phyloP scores from a whole-genome alignment of 805 yeast genomes.

The Teunomyces barrocoloradensis region DNA sequence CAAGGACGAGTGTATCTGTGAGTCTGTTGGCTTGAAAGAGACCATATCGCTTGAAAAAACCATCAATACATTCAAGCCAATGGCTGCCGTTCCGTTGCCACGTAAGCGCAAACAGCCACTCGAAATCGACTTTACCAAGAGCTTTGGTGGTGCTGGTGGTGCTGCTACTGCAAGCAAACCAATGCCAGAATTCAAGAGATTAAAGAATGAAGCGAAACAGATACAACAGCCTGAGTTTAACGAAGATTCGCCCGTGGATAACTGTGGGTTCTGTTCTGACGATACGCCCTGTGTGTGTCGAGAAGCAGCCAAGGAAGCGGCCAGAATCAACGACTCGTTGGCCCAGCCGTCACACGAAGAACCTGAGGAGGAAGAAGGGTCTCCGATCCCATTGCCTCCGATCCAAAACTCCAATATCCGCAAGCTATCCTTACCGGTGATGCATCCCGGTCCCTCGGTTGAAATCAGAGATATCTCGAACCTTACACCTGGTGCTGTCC shows the following conservation, averaged over 20 bases:
- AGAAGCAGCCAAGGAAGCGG: constrained; percentile 62
- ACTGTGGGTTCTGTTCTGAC: constrained; percentile 93
- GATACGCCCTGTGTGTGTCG: constrained; percentile 91
- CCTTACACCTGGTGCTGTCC: constrained; percentile 38
- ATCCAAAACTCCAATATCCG: constrained; percentile 28
- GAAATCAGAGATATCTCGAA: constrained; percentile 47
- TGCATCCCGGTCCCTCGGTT: constrained; percentile 63
- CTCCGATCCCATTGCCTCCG: constrained; percentile 40
- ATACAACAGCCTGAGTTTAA: constrained; percentile 21
- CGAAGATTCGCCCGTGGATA: constrained; percentile 56
- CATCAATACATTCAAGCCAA: constrained; percentile 49
- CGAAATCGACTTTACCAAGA: constrained; percentile 60
- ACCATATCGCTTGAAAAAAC: constrained; percentile 7
- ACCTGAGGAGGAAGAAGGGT: constrained; percentile 12
- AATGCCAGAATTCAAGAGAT: constrained; percentile 37
- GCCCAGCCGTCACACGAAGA: constrained; percentile 11
- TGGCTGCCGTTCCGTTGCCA: constrained; percentile 63
- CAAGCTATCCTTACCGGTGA: constrained; percentile 49
- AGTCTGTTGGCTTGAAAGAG: constrained; percentile 43
- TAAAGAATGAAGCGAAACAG: constrained; percentile 5
- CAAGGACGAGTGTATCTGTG: constrained; percentile 70
- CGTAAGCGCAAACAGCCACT: constrained; percentile 26
- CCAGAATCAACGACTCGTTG: constrained; percentile 30
- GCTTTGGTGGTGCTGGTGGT: constrained; percentile 26
- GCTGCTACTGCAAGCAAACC: constrained; percentile 20